Evolutionary conservation across 2,329 filamentous ascomycete genomes (phyloP), one percentile per base, ranked within the genome.

Genomic region (Stagonosporopsis rhizophila): DNA sequence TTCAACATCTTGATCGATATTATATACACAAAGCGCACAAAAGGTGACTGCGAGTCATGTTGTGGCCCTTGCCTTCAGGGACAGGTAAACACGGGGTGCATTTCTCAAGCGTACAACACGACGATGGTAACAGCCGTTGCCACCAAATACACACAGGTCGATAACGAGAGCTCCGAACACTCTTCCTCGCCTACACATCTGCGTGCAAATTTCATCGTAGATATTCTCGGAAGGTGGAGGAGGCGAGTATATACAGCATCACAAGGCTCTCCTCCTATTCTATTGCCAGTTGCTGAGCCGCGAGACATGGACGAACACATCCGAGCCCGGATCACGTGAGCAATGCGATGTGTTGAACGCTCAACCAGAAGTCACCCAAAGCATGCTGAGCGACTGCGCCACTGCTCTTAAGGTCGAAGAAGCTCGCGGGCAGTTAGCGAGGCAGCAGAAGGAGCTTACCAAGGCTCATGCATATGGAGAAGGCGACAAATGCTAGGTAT

Each of bases 331-430:
- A 6, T 32, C 32, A 9, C 37, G 47, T 42, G 30, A 32, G 7
- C 41, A 45, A n/a, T 58, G 45, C 23, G 50, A 54, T 11, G 41
- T 54, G 28, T 37, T 46, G 28, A 30, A 27, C 17, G 38, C 30
- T 9, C 44, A 50, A 25, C 46, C 56, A 14, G 11, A 58, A 11
- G 41, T 51, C n/a, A 56, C 46, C 22, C 46, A 46, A 17, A 44
- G 28, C 15, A 56, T 25, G 23, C 27, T 56, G 17, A 23, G 38
- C 15, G 17, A 46, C 19, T 50, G 40, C 39, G 34, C 37, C 8
- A 22, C 42, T n/a, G 46, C 19, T 2, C 15, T 51, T 23, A 20
- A 40, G 27, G 28, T 25, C 25, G 51, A 32, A 25, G 35, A 51
- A 25, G 27, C 19, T 42, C 23, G 23, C 23, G 23, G 23, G 6